A percentile compares a stretch with the other conserved stretches of the same genome.
Conservation (phyloP, 192 early-diverging fungal species). For the Umbelopsis ramanniana region DNA sequence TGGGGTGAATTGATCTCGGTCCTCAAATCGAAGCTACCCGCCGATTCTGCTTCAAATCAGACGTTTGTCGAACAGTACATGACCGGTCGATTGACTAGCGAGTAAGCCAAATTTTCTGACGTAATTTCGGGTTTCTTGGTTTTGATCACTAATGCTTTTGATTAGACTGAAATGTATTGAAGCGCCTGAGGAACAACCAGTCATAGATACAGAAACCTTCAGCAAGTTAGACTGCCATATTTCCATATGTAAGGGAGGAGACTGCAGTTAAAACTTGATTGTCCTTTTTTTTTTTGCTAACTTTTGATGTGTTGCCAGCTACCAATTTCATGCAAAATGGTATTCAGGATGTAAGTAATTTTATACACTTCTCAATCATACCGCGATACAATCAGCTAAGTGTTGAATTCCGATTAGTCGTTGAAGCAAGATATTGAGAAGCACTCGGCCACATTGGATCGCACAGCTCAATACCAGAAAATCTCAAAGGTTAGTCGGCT, state of each 20-base stretch:
- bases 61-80: slow-evolving; percentile 85
- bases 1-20: slow-evolving; percentile 86
- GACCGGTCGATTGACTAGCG: slow-evolving; percentile 60
- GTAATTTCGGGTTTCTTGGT: neutral
- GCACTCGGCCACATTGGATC: slow-evolving; percentile 77
- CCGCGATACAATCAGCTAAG: neutral
- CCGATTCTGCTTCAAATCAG: slow-evolving; percentile 26
- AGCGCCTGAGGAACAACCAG: slow-evolving; percentile 71
- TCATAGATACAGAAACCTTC: slow-evolving; percentile 70
- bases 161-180: slow-evolving; percentile 77
- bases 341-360: slow-evolving; percentile 52
- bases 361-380: neutral
- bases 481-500: slow-evolving; percentile 79
- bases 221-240: slow-evolving; percentile 80
- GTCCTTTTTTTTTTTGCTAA: neutral
- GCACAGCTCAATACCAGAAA: slow-evolving; percentile 81
- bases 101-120: slow-evolving; percentile 23
- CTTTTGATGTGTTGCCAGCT: slow-evolving; percentile 35
- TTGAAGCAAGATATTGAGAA: slow-evolving; percentile 91
- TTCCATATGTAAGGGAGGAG: slow-evolving; percentile 43
- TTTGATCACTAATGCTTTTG: neutral
- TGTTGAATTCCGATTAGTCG: slow-evolving; percentile 39
- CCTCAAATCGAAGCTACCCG: slow-evolving; percentile 64
- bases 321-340: slow-evolving; percentile 82
- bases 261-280: neutral